Conservation (phyloP, 2,329 filamentous ascomycete genomes). For the Paecilomyces sp. region DNA sequence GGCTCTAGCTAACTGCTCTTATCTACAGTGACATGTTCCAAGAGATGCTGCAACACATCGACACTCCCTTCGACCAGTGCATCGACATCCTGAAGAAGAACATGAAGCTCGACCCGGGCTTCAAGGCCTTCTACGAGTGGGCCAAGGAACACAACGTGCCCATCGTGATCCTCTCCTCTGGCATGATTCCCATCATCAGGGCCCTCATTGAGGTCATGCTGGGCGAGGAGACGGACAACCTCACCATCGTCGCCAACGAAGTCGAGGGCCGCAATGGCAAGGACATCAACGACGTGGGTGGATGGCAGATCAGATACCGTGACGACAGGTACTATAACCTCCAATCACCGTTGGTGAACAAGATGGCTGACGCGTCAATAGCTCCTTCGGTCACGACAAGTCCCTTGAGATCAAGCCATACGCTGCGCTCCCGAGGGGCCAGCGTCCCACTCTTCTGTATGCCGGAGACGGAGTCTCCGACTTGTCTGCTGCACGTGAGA, state of each 20-base stretch:
- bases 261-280: conserved; percentile 61
- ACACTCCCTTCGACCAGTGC: conserved; percentile 72
- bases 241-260: conserved; percentile 87
- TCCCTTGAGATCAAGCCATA: conserved; percentile 85
- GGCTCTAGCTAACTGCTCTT: neutral
- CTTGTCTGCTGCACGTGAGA: conserved; percentile 84
- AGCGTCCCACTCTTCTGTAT: conserved; percentile 82
- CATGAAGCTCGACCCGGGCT: conserved; percentile 82
- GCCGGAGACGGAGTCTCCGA: conserved; percentile 93
- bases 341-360: neutral
- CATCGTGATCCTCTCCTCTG: conserved; percentile 83
- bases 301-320: conserved; percentile 83
- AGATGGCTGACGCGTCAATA: conserved; percentile 22
- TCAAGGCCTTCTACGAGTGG: conserved; percentile 84
- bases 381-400: conserved; percentile 94
- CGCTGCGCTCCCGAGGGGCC: conserved; percentile 53
- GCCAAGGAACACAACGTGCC: conserved; percentile 74
- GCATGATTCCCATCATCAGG: conserved; percentile 87
- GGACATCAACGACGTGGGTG: conserved; percentile 68
- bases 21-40: conserved; percentile 64
- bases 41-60: conserved; percentile 86
- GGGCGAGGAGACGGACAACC: conserved; percentile 67
- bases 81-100: conserved; percentile 70
- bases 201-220: conserved; percentile 73
- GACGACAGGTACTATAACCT: conserved; percentile 61